These are phyloP conservation scores for Talaromyces pinophilus DNA, from an alignment of 2,329 filamentous ascomycete genomes.

Conservation along the genomic window DNA sequence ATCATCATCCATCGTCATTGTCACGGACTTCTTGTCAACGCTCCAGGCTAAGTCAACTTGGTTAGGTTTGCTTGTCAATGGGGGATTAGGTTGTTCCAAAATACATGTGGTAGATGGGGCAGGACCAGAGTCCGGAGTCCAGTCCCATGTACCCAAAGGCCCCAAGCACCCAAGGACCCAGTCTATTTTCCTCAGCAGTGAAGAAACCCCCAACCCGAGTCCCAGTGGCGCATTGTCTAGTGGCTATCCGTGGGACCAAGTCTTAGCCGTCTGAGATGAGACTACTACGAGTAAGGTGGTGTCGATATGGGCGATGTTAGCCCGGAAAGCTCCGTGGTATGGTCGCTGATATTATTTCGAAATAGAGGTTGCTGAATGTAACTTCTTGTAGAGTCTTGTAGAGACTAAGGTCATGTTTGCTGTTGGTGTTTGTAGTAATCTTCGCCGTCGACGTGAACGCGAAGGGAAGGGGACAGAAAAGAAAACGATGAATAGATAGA, in stretches of 20 bases:
- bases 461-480: neutral
- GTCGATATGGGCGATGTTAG: neutral
- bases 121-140: constrained; percentile 1
- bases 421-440: neutral
- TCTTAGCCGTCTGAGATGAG: neutral
- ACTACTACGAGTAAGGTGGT: neutral
- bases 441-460: neutral
- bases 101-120: constrained; percentile 9
- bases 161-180: constrained; percentile 9
- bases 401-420: neutral
- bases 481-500: neutral
- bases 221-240: constrained; percentile 11
- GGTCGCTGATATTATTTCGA: neutral
- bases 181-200: constrained; percentile 10
- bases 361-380: neutral
- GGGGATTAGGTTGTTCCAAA: constrained; percentile 7
- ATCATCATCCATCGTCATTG: constrained; percentile 10
- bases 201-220: constrained; percentile 14
- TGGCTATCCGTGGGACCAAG: constrained; percentile 12
- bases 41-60: neutral
- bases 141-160: constrained; percentile 7
- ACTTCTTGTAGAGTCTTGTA: neutral
- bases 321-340: neutral
- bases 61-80: constrained; percentile 7
- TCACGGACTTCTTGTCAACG: neutral